These are phyloP conservation scores for Aspergillus egyptiacus DNA, from an alignment of 495 filamentous ascomycete species.

Conservation along the genomic window DNA sequence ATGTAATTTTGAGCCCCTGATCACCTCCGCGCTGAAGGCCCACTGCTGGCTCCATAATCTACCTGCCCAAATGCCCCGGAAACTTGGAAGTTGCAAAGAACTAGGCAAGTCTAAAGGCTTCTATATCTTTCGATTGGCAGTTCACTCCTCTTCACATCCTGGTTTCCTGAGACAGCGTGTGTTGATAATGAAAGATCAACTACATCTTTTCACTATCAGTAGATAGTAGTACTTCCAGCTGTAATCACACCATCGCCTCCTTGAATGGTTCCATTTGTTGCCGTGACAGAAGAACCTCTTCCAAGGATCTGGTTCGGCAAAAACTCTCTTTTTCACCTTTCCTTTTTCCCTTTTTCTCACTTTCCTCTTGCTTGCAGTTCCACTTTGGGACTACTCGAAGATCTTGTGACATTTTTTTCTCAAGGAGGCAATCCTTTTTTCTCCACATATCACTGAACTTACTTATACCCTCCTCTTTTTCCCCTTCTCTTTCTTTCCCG, in stretches of 20 bases:
- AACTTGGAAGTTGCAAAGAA: too few species aligned
- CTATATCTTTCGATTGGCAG: neutral
- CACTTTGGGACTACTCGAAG: too few species aligned
- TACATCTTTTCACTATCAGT: too few species aligned
- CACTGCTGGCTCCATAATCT: neutral
- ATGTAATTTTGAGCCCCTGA: neutral
- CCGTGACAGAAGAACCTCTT: conserved; percentile 12
- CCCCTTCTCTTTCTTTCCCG: conserved; percentile 10
- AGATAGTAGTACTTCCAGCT: too few species aligned
- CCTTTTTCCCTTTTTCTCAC: conserved; percentile 7
- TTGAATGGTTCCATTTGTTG: conserved; percentile 31
- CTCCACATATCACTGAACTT: conserved; percentile 12
- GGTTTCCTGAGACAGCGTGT: neutral
- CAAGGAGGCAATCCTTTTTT: neutral
- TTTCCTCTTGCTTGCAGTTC: too few species aligned
- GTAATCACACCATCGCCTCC: conserved; percentile 42
- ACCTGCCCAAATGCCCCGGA: too few species aligned
- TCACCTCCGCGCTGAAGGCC: neutral
- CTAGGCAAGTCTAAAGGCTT: neutral
- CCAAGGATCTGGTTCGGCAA: conserved; percentile 7
- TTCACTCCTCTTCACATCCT: neutral
- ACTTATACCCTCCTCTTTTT: conserved; percentile 12
- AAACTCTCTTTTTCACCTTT: conserved; percentile 12
- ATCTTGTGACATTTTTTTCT: conserved; percentile 6
- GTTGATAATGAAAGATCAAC: too few species aligned